phyloP scores from a whole-genome alignment of 345 rosid species.

The Arabidopsis suecica region DNA sequence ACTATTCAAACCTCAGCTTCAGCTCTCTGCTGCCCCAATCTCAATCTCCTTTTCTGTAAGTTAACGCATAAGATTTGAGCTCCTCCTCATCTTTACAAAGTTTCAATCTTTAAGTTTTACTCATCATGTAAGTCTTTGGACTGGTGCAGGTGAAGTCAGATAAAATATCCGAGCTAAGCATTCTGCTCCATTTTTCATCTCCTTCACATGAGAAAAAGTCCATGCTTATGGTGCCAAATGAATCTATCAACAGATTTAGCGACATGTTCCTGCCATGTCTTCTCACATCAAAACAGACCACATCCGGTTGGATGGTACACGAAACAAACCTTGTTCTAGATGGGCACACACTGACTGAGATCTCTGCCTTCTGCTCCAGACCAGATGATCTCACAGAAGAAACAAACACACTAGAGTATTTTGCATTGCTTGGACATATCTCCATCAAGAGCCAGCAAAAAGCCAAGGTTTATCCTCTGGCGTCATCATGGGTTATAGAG shows the following conservation, averaged over 20 bases:
- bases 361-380: slow-evolving; percentile 62
- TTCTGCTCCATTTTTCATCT: slow-evolving; percentile 61
- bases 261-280: slow-evolving; percentile 51
- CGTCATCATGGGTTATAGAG: slow-evolving; percentile 60
- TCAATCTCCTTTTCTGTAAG: slow-evolving; percentile 49
- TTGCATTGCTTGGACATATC: slow-evolving; percentile 70
- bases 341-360: slow-evolving; percentile 60
- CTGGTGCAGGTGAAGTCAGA: slow-evolving; percentile 67
- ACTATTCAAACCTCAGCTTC: slow-evolving; percentile 66
- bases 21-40: slow-evolving; percentile 51
- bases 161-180: slow-evolving; percentile 59
- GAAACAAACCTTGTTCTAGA: slow-evolving; percentile 53
- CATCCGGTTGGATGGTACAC: slow-evolving; percentile 54
- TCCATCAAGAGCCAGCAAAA: slow-evolving; percentile 44
- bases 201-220: slow-evolving; percentile 44
- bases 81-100: slow-evolving; percentile 2
- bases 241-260: slow-evolving; percentile 46
- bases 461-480: slow-evolving; percentile 52
- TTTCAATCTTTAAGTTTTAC: neutral
- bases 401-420: slow-evolving; percentile 45
- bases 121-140: neutral
- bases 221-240: slow-evolving; percentile 57
- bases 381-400: slow-evolving; percentile 38
- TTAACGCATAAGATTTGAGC: too few species aligned
- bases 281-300: slow-evolving; percentile 37